phyloP scores from a whole-genome alignment of 345 rosid genomes.

The Bruguiera parviflora region DNA sequence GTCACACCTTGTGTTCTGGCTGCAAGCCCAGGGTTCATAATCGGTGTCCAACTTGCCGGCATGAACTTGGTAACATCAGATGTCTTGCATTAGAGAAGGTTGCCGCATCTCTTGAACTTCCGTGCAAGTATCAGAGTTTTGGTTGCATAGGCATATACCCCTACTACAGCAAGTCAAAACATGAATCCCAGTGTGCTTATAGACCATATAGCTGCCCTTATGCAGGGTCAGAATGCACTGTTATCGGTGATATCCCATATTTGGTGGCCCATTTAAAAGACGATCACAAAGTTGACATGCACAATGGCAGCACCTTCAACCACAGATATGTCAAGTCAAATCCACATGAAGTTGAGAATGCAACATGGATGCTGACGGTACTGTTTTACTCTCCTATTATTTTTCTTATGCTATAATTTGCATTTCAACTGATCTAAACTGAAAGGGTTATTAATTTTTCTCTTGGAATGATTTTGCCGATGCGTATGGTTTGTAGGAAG shows the following conservation, averaged over 20 bases:
- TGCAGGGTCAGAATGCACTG: conserved; percentile 77
- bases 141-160: conserved; percentile 77
- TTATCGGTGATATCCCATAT: conserved; percentile 68
- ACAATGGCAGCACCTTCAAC: conserved; percentile 75
- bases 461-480: background rate
- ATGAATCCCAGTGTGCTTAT: conserved; percentile 60
- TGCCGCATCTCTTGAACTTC: conserved; percentile 83
- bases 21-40: conserved; percentile 85
- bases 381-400: background rate
- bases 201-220: conserved; percentile 79
- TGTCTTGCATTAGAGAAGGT: conserved; percentile 85
- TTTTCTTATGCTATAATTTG: conserved; percentile 1
- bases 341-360: conserved; percentile 80
- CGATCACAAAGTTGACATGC: conserved; percentile 89
- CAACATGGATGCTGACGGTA: conserved; percentile 89
- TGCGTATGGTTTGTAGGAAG: background rate
- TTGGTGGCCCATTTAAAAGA: conserved; percentile 72
- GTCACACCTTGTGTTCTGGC: conserved; percentile 74
- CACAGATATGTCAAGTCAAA: conserved; percentile 81
- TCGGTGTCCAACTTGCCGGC: conserved; percentile 82
- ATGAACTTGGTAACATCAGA: conserved; percentile 82
- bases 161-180: conserved; percentile 79
- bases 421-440: background rate
- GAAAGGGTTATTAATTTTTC: background rate
- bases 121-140: conserved; percentile 72